Evolutionary conservation across 768 basidiomycete genomes (phyloP).

Genomic region (Termitomyces sp.): DNA sequence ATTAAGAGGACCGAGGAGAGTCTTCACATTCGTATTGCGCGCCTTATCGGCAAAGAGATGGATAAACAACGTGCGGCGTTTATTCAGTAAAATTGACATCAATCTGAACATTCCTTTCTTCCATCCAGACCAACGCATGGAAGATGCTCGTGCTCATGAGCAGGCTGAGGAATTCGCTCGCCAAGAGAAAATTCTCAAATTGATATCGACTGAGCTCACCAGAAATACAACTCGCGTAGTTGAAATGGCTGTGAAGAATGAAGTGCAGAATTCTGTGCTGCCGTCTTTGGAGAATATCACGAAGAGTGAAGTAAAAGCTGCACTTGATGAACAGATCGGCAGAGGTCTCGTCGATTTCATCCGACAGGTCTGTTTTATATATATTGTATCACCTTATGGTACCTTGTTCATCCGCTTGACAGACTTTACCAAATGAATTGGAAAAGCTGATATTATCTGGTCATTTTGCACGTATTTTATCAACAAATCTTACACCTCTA

Average conservation of each 20-base stretch:
- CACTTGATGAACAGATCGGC: conserved; percentile 74
- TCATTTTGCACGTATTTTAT: conserved; percentile 73
- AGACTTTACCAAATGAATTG: conserved; percentile 77
- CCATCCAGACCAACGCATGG: conserved; percentile 70
- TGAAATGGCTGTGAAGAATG: conserved; percentile 82
- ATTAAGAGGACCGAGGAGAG: conserved; percentile 82
- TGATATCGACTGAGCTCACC: conserved; percentile 82
- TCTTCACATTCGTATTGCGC: conserved; percentile 70
- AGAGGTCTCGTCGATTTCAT: conserved; percentile 68
- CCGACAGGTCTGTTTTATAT: conserved; percentile 52
- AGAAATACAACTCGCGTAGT: conserved; percentile 87
- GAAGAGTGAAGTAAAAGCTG: conserved; percentile 72
- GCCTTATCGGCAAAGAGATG: conserved; percentile 80
- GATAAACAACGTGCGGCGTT: conserved; percentile 76
- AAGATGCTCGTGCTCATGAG: conserved; percentile 73
- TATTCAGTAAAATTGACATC: background rate
- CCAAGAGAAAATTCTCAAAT: conserved; percentile 85
- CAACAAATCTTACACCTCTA: conserved; percentile 65
- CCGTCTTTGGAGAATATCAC: conserved; percentile 82
- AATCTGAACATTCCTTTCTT: background rate
- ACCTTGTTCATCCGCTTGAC: conserved; percentile 10
- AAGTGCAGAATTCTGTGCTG: conserved; percentile 79
- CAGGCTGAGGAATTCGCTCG: conserved; percentile 78
- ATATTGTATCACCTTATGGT: background rate
- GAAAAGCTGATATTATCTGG: conserved; percentile 69